Evolutionary conservation across 106 monocot species (phyloP), one percentile per base, ranked within the genome.

Genomic region (Acorus gramineus): DNA sequence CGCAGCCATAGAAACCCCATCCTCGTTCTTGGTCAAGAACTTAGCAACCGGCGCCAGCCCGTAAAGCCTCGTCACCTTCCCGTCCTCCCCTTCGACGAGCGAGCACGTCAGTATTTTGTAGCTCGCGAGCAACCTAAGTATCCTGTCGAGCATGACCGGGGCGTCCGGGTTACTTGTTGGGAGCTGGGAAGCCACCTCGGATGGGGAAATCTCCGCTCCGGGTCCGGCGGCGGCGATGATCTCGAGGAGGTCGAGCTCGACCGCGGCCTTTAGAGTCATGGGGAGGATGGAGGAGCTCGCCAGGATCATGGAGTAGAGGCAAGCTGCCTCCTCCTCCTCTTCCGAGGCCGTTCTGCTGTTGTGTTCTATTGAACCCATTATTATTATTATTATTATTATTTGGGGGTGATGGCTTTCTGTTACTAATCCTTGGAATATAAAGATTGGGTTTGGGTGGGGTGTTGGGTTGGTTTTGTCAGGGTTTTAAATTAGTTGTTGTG

Each of bases 61-160:
- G 44, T 73, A 73, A 44, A 4, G 57, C 8, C 73, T 58, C 0
- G 6, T 8, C 43, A 66, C 59, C 8, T 1, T 7, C 2, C 59
- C 66, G 50, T 51, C 66, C 3, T 51, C 53, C 13, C 11, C 46
- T 0, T 14, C 3, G 44, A 12, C 8, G 8, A 66, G 50, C 42
- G 13, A 14, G 58, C 44, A 73, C 46, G 66, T 73, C 46, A 73
- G 42, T 50, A 73, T 53, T 9, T 66, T n/a, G 73, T 66, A 66
- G 42, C 66, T 66, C 46, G 66, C 73, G 8, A 73, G 73, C 14
- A 65, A 51, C 13, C 74, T 44, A n/a, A 72, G 55, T 6, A 69
- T 42, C 12, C 69, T 58, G 59, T 69, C 69, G 51, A 69, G 69
- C 48, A 49, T 47, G 59, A 42, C 50, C 14, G 69, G 42, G 42